These are phyloP conservation scores for Terfezia boudieri DNA, from an alignment of 495 filamentous ascomycete genomes.

Conservation along the genomic window DNA sequence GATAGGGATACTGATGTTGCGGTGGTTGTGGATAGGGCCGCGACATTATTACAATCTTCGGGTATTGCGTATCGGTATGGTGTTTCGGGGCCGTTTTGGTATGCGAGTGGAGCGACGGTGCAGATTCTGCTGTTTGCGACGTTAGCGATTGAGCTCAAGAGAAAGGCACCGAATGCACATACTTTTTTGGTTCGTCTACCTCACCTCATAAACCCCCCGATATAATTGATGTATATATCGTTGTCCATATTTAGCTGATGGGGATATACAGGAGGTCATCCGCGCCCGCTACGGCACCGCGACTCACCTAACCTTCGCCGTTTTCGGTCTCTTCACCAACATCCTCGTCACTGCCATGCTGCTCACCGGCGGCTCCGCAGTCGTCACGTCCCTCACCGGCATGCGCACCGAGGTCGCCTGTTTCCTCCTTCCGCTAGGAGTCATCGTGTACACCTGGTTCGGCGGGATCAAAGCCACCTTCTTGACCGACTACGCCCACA, in stretches of 20 bases:
- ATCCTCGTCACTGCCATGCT: constrained; percentile 80
- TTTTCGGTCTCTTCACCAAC: constrained; percentile 68
- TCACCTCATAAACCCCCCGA: background rate
- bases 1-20: background rate
- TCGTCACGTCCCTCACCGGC: constrained; percentile 64
- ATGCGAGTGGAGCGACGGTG: constrained; percentile 36
- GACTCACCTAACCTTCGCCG: constrained; percentile 53
- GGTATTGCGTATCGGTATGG: constrained; percentile 83
- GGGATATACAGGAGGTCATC: constrained; percentile 24
- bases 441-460: constrained; percentile 57
- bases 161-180: constrained; percentile 66
- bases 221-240: background rate
- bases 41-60: constrained; percentile 61
- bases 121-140: constrained; percentile 82
- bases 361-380: constrained; percentile 74
- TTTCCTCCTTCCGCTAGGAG: constrained; percentile 71
- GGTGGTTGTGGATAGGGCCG: constrained; percentile 25
- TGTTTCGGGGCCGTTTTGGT: constrained; percentile 78
- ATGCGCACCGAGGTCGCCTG: constrained; percentile 75
- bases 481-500: constrained; percentile 66
- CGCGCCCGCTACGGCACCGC: constrained; percentile 35
- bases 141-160: constrained; percentile 79
- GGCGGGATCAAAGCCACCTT: constrained; percentile 53
- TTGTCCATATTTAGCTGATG: too few species aligned
- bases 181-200: constrained; percentile 47